These are phyloP conservation scores for Trichoderma gamsii DNA, from an alignment of 495 filamentous ascomycete species.

Conservation along the genomic window DNA sequence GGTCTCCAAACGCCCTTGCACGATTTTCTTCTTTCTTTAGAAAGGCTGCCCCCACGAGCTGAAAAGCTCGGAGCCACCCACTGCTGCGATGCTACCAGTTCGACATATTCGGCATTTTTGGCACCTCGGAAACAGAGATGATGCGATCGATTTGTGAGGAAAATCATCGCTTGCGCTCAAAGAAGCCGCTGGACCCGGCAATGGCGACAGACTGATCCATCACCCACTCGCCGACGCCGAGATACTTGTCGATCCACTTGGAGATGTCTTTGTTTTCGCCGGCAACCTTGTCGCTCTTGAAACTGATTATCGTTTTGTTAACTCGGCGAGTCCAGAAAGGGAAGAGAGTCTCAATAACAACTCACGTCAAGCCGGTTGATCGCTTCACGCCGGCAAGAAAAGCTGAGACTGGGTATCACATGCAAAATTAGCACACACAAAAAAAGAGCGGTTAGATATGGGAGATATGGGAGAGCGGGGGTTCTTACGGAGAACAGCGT, in stretches of 20 bases:
- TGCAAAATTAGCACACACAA: constrained; percentile 14
- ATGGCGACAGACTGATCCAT: constrained; percentile 95
- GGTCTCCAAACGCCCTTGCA: neutral
- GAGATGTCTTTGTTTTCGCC: constrained; percentile 75
- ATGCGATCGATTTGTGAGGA: neutral
- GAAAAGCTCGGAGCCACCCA: neutral
- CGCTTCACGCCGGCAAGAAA: constrained; percentile 95
- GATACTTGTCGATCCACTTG: constrained; percentile 90
- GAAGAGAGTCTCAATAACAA: constrained; percentile 23
- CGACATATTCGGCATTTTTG: neutral
- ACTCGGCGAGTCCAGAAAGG: neutral
- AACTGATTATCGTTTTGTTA: constrained; percentile 42
- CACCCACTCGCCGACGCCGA: constrained; percentile 92
- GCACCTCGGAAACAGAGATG: neutral
- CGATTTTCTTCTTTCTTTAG: neutral
- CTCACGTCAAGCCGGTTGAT: constrained; percentile 95
- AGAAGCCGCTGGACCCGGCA: constrained; percentile 78
- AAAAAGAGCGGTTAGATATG: neutral
- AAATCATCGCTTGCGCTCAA: constrained; percentile 75
- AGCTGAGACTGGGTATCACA: constrained; percentile 63
- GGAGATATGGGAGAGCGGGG: constrained; percentile 17
- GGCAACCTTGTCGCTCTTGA: constrained; percentile 78
- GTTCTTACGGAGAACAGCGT: constrained; percentile 78
- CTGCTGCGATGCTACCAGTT: neutral
- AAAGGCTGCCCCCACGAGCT: neutral